phyloP scores from a whole-genome alignment of 2,329 filamentous ascomycete genomes.

The Ophiostoma pallidulum region DNA sequence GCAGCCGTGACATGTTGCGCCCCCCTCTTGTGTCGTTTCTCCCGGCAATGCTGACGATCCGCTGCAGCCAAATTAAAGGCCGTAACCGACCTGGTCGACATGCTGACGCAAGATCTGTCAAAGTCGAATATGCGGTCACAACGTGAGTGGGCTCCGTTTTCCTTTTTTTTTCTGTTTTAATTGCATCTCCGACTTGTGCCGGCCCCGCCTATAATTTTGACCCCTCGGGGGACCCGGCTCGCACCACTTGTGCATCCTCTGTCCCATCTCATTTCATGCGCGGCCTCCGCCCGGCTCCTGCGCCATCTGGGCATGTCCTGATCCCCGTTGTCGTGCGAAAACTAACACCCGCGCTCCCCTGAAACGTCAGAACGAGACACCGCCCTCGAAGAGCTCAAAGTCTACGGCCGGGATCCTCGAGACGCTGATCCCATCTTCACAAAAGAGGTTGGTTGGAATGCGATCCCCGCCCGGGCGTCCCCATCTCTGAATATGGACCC shows the following conservation, averaged over 20 bases:
- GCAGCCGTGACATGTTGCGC: too few relatives aligned
- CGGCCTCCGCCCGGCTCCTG: not conserved
- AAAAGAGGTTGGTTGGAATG: slow-evolving; percentile 46
- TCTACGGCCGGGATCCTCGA: slow-evolving; percentile 62
- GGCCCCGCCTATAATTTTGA: slow-evolving; percentile 5
- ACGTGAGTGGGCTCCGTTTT: slow-evolving; percentile 36
- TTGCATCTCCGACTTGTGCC: slow-evolving; percentile 4
- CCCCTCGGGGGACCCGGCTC: slow-evolving; percentile 2
- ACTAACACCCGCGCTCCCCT: not conserved
- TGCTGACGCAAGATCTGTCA: slow-evolving; percentile 52
- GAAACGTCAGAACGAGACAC: slow-evolving; percentile 48
- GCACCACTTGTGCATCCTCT: not conserved
- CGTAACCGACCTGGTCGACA: slow-evolving; percentile 54
- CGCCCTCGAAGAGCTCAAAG: slow-evolving; percentile 61
- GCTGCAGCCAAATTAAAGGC: slow-evolving; percentile 58
- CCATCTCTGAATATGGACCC: not conserved
- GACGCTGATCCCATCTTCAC: slow-evolving; percentile 78
- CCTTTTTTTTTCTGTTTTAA: not conserved
- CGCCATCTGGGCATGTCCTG: not conserved
- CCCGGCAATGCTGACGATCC: not conserved
- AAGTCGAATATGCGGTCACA: slow-evolving; percentile 48
- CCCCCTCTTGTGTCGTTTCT: not conserved
- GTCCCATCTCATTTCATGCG: not conserved
- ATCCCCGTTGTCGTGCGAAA: not conserved
- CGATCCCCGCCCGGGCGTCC: not conserved